These are phyloP conservation scores for Colletotrichum eremochloae DNA, from an alignment of 2,329 filamentous ascomycete genomes.

Conservation along the genomic window DNA sequence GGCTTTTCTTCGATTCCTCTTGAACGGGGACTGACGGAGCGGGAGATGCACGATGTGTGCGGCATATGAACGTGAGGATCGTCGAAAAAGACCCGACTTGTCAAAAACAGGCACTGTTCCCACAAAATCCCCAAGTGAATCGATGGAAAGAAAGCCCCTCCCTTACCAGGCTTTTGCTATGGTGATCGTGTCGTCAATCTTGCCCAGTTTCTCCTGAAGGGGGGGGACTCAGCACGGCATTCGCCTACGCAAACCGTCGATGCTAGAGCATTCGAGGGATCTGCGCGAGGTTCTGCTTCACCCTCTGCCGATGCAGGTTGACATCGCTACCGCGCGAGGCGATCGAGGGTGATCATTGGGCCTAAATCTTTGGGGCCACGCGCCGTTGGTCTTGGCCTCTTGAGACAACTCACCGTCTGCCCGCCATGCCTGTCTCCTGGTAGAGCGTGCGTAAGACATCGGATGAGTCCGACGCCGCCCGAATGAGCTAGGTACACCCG, in stretches of 20 bases:
- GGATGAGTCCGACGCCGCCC: slow-evolving; percentile 10
- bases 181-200: slow-evolving; percentile 22
- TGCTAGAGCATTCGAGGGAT: not conserved
- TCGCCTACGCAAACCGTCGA: not conserved
- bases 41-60: slow-evolving; percentile 10
- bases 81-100: not conserved
- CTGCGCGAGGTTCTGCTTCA: not conserved
- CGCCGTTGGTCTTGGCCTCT: slow-evolving; percentile 5
- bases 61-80: not conserved
- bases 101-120: not conserved
- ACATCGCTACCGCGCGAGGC: slow-evolving; percentile 1
- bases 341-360: not conserved
- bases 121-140: not conserved
- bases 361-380: not conserved
- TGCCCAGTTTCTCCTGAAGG: not conserved
- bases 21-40: not conserved
- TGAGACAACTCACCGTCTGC: slow-evolving; percentile 27
- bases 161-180: not conserved
- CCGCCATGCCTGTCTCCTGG: not conserved
- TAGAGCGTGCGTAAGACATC: not conserved
- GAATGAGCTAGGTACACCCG: not conserved
- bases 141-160: not conserved
- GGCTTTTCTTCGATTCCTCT: not conserved
- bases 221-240: not conserved
- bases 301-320: slow-evolving; percentile 1